A percentile compares a stretch with the other conserved stretches of the same genome.
These are phyloP conservation scores for Saccharomyces pastorianus DNA, from an alignment of 1,139 yeast species.

Conservation along the genomic window DNA sequence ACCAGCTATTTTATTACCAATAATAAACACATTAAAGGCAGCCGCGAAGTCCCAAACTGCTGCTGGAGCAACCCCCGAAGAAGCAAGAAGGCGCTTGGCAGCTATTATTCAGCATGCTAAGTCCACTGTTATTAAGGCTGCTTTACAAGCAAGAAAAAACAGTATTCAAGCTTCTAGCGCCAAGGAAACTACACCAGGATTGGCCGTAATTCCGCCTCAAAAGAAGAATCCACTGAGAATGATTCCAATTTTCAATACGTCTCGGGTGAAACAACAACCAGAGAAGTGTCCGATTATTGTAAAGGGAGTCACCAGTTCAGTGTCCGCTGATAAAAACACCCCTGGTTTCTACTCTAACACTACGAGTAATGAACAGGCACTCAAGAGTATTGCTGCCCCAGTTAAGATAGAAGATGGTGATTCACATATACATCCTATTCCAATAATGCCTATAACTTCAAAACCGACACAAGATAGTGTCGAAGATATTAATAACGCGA, in stretches of 20 bases:
- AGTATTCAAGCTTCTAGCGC: constrained; percentile 8
- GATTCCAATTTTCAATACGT: constrained; percentile 18
- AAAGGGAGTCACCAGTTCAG: background rate
- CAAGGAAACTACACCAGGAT: background rate
- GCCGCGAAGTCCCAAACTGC: constrained; percentile 31
- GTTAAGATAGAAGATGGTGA: background rate
- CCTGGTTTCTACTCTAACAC: background rate
- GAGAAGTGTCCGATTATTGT: background rate
- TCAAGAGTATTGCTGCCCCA: background rate
- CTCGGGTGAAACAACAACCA: background rate
- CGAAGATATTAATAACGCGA: background rate
- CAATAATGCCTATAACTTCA: background rate
- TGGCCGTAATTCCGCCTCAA: background rate
- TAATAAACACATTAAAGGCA: constrained; percentile 28
- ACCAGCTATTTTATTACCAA: constrained; percentile 27
- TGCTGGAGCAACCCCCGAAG: constrained; percentile 30
- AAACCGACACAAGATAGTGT: background rate
- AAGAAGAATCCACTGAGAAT: background rate
- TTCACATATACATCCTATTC: background rate
- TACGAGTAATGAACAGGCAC: background rate
- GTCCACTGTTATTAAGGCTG: constrained; percentile 56
- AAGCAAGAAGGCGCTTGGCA: constrained; percentile 25
- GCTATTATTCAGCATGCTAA: constrained; percentile 31
- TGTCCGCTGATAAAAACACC: background rate
- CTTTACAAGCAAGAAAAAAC: constrained; percentile 44